Evolutionary conservation across 2,329 filamentous ascomycete genomes (phyloP), one percentile per base, ranked within the genome.

Genomic region (Leptographium galeiforme): DNA sequence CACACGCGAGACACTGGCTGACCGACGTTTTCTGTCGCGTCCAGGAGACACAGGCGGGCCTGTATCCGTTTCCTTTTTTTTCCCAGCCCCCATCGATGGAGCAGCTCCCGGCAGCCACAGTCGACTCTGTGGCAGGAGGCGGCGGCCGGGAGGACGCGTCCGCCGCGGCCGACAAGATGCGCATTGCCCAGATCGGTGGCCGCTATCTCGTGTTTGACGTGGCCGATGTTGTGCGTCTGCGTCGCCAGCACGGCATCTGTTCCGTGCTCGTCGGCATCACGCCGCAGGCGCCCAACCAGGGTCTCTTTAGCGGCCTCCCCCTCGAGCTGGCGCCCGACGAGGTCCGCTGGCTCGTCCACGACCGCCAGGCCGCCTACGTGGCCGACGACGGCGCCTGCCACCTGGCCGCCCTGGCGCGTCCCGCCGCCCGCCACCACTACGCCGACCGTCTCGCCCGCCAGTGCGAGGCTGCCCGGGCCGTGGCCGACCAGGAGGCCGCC

Each of bases 321-420:
- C 71, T 97, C 32, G 86, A 96, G 72, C 75, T 98, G 46, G 87
- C 93, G 72, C 84, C 88, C 2, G 93, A 97, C 70, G 93, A 98
- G 72, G 90, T 85, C 5, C 78, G 82, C 58, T 70, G 93, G 52
- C 76, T 98, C 33, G 82, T 95, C 55, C 84, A 89, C 60, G 84
- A 84, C 60, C 81, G 79, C 55, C 79, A 82, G 61, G 91, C 82
- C 44, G 88, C 85, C 67, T 76, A 95, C 60, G 82, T 91, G 61
- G 88, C 96, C 66, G 90, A 95, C 66, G 89, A 95, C 68, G 74
- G 75, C 51, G 73, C 77, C 52, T 81, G 79, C 59, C 93, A 97
- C 67, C 75, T 78, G 40, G 65, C 77, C 41, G 78, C 76, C 48
- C 77, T 95, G 59, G 70, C 76, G 51, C 72, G 77, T 57, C 72